Base-by-base conservation (phyloP, 306 rosid genomes). In the Corylus americana region DNA sequence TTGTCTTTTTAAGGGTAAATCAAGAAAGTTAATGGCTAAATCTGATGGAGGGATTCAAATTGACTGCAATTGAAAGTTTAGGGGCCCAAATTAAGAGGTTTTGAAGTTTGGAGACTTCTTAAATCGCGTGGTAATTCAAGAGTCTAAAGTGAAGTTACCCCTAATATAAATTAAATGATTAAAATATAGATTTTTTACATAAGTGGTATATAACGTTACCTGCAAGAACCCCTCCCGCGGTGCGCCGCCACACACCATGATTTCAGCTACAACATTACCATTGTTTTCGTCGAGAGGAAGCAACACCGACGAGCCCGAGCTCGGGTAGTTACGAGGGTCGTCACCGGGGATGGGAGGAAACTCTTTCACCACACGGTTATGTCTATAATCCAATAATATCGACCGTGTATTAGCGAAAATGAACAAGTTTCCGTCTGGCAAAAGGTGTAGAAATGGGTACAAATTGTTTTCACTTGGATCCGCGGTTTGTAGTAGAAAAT, bases 381-480 rank as follows among this genome's bases (percentile, higher is more conserved):
- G 79, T 67, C 73, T 82, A 70, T 91, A 92, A 27, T 91, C 79
- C 13, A 94, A 82, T 51, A 89, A 47, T 10, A 91, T 83, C 0
- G 95, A 89, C 49, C 87, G 85, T 0, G 91, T 88, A 50, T 92
- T 92, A 2, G 98, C 97, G 55, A 92, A 94, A 27, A 94, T 71
- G 83, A 92, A 94, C 3, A 94, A 71, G 85, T 89, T 94, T 35
- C 98, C 98, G n/a, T 91, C 89, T 0, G 93, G 93, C 75, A 91
- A 76, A n/a, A 94, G 88, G 77, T 91, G 97, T 17, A 92, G 47
- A 39, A 92, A 94, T 8, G 98, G 98, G 78, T 91, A 91, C 70
- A 94, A 39, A 58, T 94, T 94, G 75, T 94, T 90, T 20, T 94
- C 98, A 50, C 50, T 39, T 2, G 4, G 9, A 29, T 94, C 98